phyloP scores from a whole-genome alignment of 2,329 filamentous ascomycete species.

The Neurospora sp. region DNA sequence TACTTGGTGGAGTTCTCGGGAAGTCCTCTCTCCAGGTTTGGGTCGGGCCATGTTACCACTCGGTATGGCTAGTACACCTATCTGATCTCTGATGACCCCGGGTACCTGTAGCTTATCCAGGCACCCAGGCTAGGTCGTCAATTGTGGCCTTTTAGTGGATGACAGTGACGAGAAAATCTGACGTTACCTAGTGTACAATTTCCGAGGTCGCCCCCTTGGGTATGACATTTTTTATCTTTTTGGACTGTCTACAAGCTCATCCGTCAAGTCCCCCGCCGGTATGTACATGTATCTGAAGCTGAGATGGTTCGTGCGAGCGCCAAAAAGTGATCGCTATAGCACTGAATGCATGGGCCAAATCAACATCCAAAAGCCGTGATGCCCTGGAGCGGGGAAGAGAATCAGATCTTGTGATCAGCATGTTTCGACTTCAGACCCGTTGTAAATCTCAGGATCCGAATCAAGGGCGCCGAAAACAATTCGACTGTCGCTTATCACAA shows the following conservation, averaged over 20 bases:
- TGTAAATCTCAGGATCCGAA: not conserved
- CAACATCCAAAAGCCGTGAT: not conserved
- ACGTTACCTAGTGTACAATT: not conserved
- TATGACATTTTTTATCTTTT: not conserved
- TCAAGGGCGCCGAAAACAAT: not conserved
- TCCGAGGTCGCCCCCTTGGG: not conserved
- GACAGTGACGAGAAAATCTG: not conserved
- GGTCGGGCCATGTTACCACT: not conserved
- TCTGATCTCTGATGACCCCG: not conserved
- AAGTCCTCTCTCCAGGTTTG: not conserved
- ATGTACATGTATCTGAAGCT: not conserved
- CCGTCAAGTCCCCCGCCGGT: not conserved
- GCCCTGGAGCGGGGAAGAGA: not conserved
- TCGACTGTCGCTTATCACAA: not conserved
- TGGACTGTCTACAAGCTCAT: not conserved
- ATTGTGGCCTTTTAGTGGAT: not conserved
- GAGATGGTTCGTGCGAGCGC: not conserved
- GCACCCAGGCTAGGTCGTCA: not conserved
- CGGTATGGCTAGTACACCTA: not conserved
- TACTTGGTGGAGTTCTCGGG: not conserved
- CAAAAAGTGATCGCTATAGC: not conserved
- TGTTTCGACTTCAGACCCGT: not conserved
- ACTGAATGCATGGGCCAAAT: not conserved
- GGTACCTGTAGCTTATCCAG: not conserved
- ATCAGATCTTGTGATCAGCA: not conserved